These are phyloP conservation scores for Haematococcus sp. DNA, from an alignment of 139 green algal genomes.

Conservation along the genomic window DNA sequence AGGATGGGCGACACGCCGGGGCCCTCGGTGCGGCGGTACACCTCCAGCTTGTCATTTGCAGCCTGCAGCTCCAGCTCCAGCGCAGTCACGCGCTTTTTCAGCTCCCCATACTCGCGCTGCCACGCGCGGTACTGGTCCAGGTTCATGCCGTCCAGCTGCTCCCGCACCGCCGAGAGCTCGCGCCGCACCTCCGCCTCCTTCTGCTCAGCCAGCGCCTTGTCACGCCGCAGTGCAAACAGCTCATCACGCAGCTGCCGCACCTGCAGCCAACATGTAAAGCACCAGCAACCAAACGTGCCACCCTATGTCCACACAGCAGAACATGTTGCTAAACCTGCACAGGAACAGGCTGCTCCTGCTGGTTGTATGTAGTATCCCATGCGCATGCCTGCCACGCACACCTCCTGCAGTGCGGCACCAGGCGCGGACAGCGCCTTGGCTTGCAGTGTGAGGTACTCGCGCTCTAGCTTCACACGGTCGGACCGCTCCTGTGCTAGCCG, in stretches of 20 bases:
- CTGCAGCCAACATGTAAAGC: conserved; percentile 26
- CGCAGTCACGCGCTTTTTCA: conserved; percentile 28
- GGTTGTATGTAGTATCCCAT: no score
- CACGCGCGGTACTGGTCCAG: conserved; percentile 36
- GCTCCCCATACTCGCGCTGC: conserved; percentile 30
- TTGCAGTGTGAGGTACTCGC: conserved; percentile 45
- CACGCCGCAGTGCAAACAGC: conserved; percentile 45
- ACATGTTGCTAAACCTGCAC: no score
- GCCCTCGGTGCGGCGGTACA: conserved; percentile 9
- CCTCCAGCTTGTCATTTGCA: conserved; percentile 7
- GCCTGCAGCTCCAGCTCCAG: conserved; percentile 43
- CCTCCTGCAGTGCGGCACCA: conserved; percentile 38
- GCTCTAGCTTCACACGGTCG: conserved; percentile 67
- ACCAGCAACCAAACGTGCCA: no score
- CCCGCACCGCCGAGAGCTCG: conserved; percentile 29
- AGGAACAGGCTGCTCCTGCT: not conserved
- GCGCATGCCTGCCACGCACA: conserved; percentile 3
- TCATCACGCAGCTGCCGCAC: conserved; percentile 49
- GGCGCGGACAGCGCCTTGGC: conserved; percentile 40
- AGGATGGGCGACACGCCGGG: not conserved
- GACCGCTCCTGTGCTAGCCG: conserved; percentile 23
- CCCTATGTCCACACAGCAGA: no score
- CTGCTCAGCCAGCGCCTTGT: conserved; percentile 48
- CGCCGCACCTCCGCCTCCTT: conserved; percentile 50
- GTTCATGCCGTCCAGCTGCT: conserved; percentile 51